phyloP scores from a whole-genome alignment of 2,329 filamentous ascomycete species.

The Pyrenochaeta sp. region DNA sequence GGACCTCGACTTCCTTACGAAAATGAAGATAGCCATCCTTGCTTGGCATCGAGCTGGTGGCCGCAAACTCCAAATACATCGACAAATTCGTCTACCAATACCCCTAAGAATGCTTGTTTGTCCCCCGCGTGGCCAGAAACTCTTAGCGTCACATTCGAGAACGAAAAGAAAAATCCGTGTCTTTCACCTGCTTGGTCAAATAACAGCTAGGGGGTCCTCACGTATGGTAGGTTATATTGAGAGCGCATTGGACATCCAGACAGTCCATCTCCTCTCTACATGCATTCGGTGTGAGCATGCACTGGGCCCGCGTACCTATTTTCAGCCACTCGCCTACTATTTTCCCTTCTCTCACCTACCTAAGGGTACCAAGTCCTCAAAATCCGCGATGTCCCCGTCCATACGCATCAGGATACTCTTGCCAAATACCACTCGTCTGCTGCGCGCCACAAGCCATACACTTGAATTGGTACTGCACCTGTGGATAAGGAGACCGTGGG shows the following conservation, averaged over 20 bases:
- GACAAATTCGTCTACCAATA: conserved; percentile 3
- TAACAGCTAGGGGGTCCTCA: neutral
- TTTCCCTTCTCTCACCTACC: neutral
- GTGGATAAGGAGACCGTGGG: conserved; percentile 9
- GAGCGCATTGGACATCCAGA: neutral
- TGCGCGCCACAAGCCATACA: conserved; percentile 8
- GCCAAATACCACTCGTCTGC: conserved; percentile 10
- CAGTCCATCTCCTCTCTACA: neutral
- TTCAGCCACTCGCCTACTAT: neutral
- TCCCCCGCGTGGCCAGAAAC: conserved; percentile 1
- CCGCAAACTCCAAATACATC: conserved; percentile 15
- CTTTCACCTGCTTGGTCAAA: conserved; percentile 13
- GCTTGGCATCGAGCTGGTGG: conserved; percentile 24
- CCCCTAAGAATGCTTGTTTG: conserved; percentile 6
- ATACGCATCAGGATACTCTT: conserved; percentile 6
- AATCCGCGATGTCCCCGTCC: neutral
- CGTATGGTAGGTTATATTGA: neutral
- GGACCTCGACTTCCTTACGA: neutral
- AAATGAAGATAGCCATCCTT: conserved; percentile 8
- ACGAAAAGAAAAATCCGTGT: conserved; percentile 5
- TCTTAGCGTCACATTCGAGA: conserved; percentile 8
- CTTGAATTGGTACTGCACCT: conserved; percentile 6
- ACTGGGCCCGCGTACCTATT: neutral
- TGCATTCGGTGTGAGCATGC: neutral
- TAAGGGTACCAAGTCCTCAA: neutral